Conservation (phyloP, 352 stramenopile genomes). For the Sclerospora graminicola region DNA sequence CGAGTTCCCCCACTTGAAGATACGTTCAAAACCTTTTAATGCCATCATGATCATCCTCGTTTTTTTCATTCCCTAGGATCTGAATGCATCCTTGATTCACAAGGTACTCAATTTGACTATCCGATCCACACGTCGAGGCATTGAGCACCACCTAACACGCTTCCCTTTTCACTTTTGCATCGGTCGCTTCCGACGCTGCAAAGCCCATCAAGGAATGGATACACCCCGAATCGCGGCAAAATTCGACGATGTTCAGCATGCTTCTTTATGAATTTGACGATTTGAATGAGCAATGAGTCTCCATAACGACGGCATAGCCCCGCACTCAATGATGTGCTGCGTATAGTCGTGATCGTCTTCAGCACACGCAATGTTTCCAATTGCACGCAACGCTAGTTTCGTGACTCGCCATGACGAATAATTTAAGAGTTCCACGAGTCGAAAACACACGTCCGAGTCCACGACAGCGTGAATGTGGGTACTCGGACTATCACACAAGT, state of each 20-base stretch:
- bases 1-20: conserved; percentile 92
- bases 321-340: conserved; percentile 94
- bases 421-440: conserved; percentile 90
- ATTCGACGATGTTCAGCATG: conserved; percentile 93
- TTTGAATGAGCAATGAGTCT: conserved; percentile 93
- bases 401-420: conserved; percentile 92
- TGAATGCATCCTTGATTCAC: conserved; percentile 83
- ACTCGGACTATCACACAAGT: conserved; percentile 94
- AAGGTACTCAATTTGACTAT: conserved; percentile 90
- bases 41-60: conserved; percentile 99
- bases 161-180: conserved; percentile 96
- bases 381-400: conserved; percentile 93
- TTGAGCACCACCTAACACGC: conserved; percentile 98
- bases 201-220: conserved; percentile 92
- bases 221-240: conserved; percentile 95
- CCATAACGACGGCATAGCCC: conserved; percentile 89
- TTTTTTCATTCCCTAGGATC: conserved; percentile 86
- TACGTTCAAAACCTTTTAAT: conserved; percentile 93
- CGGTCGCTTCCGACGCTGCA: conserved; percentile 85
- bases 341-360: conserved; percentile 91
- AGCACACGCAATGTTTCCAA: conserved; percentile 98
- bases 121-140: conserved; percentile 94
- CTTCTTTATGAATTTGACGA: conserved; percentile 98
- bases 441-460: conserved; percentile 79
- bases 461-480: conserved; percentile 95